phyloP scores from a whole-genome alignment of 345 rosid genomes.

The Acer negundo region DNA sequence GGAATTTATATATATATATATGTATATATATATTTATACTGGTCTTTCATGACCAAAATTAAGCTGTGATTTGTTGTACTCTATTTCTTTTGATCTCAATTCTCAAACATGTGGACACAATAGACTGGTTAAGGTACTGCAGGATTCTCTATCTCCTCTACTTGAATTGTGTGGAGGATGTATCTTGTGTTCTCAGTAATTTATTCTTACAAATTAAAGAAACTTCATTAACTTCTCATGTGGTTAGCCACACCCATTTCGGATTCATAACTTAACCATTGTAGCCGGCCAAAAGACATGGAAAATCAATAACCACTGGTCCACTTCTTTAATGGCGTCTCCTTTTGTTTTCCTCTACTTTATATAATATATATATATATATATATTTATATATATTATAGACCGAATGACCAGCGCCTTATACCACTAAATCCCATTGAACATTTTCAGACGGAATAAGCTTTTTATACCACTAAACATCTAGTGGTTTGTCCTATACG shows the following conservation, averaged over 20 bases:
- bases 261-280: neutral
- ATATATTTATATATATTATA: no score
- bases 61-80: neutral
- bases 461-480: no score
- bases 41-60: neutral
- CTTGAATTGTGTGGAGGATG: slow-evolving; percentile 11
- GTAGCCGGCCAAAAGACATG: neutral
- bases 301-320: neutral
- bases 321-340: neutral
- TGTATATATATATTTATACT: no score
- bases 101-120: slow-evolving; percentile 20
- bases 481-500: neutral
- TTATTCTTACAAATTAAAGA: neutral
- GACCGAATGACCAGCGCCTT: no score
- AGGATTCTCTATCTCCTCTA: neutral
- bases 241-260: neutral
- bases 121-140: neutral
- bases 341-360: neutral
- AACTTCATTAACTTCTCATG: neutral
- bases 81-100: neutral
- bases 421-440: no score
- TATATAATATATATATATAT: no score
- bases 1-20: no score
- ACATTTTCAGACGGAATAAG: no score
- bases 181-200: neutral